Evolutionary conservation across 768 basidiomycete genomes (phyloP).

Genomic region (Russula emetica): DNA sequence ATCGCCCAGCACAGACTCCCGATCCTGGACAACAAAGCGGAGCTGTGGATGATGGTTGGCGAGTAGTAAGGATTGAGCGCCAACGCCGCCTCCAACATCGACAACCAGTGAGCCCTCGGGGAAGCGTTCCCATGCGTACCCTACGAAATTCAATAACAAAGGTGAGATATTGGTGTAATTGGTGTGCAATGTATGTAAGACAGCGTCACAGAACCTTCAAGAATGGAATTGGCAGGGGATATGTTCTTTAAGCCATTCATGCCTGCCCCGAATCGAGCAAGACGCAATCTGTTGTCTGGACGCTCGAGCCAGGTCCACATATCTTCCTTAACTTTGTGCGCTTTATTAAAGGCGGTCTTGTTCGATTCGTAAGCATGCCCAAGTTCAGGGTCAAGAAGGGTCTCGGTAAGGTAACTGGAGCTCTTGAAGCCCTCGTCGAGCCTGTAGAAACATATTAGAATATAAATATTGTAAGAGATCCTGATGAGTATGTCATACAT

Average conservation of each 20-base stretch:
- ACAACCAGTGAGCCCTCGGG: slow-evolving; percentile 15
- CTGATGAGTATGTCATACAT: neutral
- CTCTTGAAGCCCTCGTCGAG: slow-evolving; percentile 29
- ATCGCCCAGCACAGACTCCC: neutral
- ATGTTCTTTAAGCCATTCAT: slow-evolving; percentile 7
- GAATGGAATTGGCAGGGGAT: neutral
- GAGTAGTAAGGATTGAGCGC: slow-evolving; percentile 10
- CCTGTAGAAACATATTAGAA: neutral
- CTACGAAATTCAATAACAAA: neutral
- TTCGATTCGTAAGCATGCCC: neutral
- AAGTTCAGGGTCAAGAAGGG: slow-evolving; percentile 22
- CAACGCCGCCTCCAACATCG: slow-evolving; percentile 19
- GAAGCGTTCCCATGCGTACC: slow-evolving; percentile 9
- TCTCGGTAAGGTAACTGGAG: slow-evolving; percentile 29
- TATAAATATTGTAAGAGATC: neutral
- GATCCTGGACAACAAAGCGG: slow-evolving; percentile 21
- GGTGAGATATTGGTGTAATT: neutral
- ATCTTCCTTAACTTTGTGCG: neutral
- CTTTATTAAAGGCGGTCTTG: slow-evolving; percentile 11
- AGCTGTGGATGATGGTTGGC: neutral
- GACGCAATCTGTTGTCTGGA: slow-evolving; percentile 7
- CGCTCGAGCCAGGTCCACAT: slow-evolving; percentile 6
- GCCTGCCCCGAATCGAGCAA: neutral
- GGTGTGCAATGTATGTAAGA: neutral
- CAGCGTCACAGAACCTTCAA: slow-evolving; percentile 5